phyloP scores from a whole-genome alignment of 306 rosid genomes.

The Crotalaria pallida region DNA sequence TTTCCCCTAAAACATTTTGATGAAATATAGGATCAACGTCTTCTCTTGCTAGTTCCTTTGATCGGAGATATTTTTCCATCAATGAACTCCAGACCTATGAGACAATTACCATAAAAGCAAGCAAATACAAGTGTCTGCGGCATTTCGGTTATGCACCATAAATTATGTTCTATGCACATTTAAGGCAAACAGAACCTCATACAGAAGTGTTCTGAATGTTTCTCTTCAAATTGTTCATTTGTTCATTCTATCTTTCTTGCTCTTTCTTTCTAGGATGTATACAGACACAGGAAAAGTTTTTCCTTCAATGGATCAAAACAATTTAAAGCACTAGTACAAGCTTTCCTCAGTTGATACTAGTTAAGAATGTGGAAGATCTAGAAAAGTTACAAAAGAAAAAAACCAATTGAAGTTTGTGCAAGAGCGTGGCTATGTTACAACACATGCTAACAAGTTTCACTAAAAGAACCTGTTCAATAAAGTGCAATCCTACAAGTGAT shows the following conservation, averaged over 20 bases:
- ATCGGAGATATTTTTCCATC: background rate
- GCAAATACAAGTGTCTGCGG: background rate
- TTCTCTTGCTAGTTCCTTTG: background rate
- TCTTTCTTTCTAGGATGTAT: background rate
- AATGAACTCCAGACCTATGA: background rate
- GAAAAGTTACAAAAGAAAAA: background rate
- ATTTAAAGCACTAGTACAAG: background rate
- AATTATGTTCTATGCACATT: background rate
- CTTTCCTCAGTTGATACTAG: background rate
- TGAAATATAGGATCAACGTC: background rate
- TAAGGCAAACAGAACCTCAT: background rate
- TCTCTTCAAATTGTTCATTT: slow-evolving; percentile 8
- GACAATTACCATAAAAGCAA: background rate
- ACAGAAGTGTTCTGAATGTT: background rate
- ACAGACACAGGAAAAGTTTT: background rate
- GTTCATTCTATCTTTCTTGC: background rate
- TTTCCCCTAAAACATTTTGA: background rate
- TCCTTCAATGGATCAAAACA: background rate
- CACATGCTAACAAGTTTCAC: background rate
- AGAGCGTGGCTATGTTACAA: background rate
- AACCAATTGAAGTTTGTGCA: background rate
- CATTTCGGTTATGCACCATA: background rate
- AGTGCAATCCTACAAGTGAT: slow-evolving; percentile 8
- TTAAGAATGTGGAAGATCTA: background rate
- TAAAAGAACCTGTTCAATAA: background rate